Evolutionary conservation across 2,329 filamentous ascomycete genomes (phyloP).

Genomic region (Teratosphaeriaceae sp.): DNA sequence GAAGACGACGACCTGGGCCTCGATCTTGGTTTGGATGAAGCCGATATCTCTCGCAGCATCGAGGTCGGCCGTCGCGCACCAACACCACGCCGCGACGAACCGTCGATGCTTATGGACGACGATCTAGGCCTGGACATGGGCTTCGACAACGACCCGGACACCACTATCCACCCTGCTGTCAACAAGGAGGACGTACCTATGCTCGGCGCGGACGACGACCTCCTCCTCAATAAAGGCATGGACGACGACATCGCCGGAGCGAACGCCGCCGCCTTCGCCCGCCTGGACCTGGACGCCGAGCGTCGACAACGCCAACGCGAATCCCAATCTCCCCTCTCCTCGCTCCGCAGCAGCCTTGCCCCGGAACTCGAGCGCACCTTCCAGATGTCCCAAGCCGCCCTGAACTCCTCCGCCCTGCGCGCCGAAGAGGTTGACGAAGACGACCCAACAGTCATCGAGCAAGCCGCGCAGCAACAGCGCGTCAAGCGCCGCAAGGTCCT

Average conservation of each 20-base stretch:
- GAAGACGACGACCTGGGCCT: slow-evolving; percentile 55
- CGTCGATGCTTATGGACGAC: slow-evolving; percentile 52
- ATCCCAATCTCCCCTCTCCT: slow-evolving; percentile 46
- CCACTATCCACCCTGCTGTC: slow-evolving; percentile 8
- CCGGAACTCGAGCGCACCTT: slow-evolving; percentile 60
- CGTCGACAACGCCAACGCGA: slow-evolving; percentile 32
- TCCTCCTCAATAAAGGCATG: slow-evolving; percentile 32
- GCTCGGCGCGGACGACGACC: slow-evolving; percentile 26
- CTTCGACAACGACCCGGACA: slow-evolving; percentile 23
- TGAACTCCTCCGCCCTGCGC: too few relatives aligned
- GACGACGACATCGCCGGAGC: slow-evolving; percentile 35
- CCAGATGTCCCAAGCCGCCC: slow-evolving; percentile 25
- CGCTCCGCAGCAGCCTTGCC: slow-evolving; percentile 44
- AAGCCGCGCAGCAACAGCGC: slow-evolving; percentile 51
- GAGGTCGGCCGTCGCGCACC: slow-evolving; percentile 88
- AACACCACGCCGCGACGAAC: slow-evolving; percentile 49
- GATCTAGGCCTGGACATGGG: slow-evolving; percentile 46
- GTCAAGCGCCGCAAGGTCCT: slow-evolving; percentile 76
- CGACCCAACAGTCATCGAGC: slow-evolving; percentile 46
- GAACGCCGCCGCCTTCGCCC: slow-evolving; percentile 25
- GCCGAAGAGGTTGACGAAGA: slow-evolving; percentile 38
- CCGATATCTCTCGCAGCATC: slow-evolving; percentile 48
- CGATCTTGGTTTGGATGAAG: slow-evolving; percentile 53
- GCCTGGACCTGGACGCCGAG: slow-evolving; percentile 37
- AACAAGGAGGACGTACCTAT: slow-evolving; percentile 20